Base-by-base conservation (phyloP, 805 yeast genomes). In the Saturnispora kantuleensis region DNA sequence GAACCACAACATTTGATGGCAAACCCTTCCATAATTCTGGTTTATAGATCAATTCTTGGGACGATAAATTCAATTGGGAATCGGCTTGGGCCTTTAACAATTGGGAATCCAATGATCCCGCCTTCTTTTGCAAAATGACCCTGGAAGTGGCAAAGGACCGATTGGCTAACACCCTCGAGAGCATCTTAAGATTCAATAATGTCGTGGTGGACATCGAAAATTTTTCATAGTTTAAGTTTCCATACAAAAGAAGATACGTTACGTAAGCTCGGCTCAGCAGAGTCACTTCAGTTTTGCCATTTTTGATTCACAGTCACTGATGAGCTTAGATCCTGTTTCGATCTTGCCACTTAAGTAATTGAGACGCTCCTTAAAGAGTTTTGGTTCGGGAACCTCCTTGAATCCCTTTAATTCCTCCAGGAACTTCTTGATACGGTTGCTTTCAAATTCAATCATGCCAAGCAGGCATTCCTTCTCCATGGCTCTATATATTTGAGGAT, bases 21-120 rank as follows among this genome's bases (percentile, higher is more conserved):
- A 81, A 67, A 0, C 81, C 84, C 42, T 69, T 66, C 94, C 94
- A 84, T 43, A 74, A 70, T 45, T 75, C 76, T 3, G 94, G 94
- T 45, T 74, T 73, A 48, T 77, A 65, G 52, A 74, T 74, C 26
- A 56, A 41, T 12, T 48, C 48, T 12, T 43, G 40, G 3, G 49
- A 46, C 6, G 54, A 40, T 10, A 47, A 29, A 28, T 48, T 43
- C 9, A 48, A 21, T 29, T 45, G 26, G 6, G 45, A 36, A 30
- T 54, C 49, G 8, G 45, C 38, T 21, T 47, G 45, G 2, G 51
- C 41, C 30, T 47, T 26, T 12, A 42, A 33, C 9, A 59, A 39
- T 36, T 47, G 30, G 26, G 37, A 21, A 28, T 55, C 51, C 21
- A 38, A 10, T 8, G 33, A 13, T 5, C 39, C 39, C 10, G 11